These are phyloP conservation scores for Pontederia paniculata DNA, from an alignment of 176 grass and related monocot genomes.

Conservation along the genomic window DNA sequence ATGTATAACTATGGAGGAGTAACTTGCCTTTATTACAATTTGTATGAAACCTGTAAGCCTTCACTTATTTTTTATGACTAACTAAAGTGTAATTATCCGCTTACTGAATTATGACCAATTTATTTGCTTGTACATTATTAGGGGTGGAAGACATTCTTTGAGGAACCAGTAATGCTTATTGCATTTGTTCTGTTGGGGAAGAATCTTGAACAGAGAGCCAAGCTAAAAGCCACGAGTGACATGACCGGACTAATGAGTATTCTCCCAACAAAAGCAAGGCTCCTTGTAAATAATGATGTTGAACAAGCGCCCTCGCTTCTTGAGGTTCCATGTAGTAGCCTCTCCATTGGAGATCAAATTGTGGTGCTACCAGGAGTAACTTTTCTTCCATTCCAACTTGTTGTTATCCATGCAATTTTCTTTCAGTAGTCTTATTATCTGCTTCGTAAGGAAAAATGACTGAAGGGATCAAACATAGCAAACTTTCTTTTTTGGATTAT, in stretches of 20 bases:
- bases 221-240: constrained; percentile 91
- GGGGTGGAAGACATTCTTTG: constrained; percentile 99
- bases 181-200: constrained; percentile 96
- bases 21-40: no score
- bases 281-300: constrained; percentile 50
- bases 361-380: constrained; percentile 85
- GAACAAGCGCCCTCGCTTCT: constrained; percentile 55
- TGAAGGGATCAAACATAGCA: no score
- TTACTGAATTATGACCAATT: background rate
- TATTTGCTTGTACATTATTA: constrained; percentile 37
- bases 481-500: no score
- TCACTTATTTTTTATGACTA: background rate
- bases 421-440: no score
- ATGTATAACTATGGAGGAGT: no score
- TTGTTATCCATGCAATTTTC: no score
- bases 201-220: constrained; percentile 93
- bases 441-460: no score
- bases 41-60: background rate
- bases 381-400: constrained; percentile 3
- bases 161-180: constrained; percentile 96
- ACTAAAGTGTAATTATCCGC: no score
- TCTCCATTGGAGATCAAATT: constrained; percentile 66
- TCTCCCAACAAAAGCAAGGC: constrained; percentile 80
- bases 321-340: constrained; percentile 79
- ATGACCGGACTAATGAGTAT: constrained; percentile 95